Percentiles rank a stretch among this genome's conserved stretches.
Evolutionary conservation across 371 early-diverging fungal species (phyloP).

Genomic region (Mucor velutinosus): DNA sequence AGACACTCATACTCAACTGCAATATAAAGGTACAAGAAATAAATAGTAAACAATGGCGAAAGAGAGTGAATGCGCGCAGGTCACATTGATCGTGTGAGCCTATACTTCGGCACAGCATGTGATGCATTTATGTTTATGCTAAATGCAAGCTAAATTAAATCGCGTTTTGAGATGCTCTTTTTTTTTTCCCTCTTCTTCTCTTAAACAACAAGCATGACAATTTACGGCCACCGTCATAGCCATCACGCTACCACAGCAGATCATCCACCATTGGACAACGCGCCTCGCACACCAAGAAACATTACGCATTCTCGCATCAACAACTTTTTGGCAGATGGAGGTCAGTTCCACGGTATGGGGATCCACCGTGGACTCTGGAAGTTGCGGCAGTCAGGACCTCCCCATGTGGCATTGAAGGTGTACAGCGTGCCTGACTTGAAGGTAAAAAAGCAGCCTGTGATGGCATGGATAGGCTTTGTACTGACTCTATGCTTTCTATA

Average conservation of each 20-base stretch:
- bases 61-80: not conserved
- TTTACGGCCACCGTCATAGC: conserved; percentile 28
- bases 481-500: no score
- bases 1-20: not conserved
- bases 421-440: conserved; percentile 81
- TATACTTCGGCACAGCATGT: not conserved
- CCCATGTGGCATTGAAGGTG: conserved; percentile 46
- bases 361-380: conserved; percentile 45
- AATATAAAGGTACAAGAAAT: not conserved
- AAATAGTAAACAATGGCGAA: not conserved
- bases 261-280: conserved; percentile 32
- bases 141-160: not conserved
- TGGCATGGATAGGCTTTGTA: no score
- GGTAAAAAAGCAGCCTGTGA: conserved; percentile 18
- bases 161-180: not conserved
- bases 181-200: conserved; percentile 1
- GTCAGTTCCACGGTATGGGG: conserved; percentile 52
- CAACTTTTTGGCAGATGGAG: conserved; percentile 43
- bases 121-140: not conserved
- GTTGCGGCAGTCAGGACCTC: conserved; percentile 28
- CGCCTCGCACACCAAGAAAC: conserved; percentile 42
- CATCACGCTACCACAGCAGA: conserved; percentile 14
- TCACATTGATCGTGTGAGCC: conserved; percentile 3
- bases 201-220: conserved; percentile 16
- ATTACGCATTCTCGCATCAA: conserved; percentile 43